Conservation (phyloP, 257 asterid species). For the Scutellaria baicalensis region DNA sequence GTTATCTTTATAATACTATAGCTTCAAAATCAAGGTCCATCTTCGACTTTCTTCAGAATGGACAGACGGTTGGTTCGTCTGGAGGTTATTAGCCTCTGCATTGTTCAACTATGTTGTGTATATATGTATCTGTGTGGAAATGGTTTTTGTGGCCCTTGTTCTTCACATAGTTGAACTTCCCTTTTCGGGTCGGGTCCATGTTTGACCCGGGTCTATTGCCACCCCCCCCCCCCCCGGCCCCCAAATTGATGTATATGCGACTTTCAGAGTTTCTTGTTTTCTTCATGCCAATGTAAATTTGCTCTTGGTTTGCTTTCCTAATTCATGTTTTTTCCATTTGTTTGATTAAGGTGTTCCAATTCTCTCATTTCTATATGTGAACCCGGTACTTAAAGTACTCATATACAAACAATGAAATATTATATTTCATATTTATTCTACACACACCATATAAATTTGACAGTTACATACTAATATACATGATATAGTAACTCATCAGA, state of each 20-base stretch:
- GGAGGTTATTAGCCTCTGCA: not conserved
- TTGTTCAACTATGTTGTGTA: not conserved
- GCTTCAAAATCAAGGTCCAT: not conserved
- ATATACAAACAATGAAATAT: too few species aligned
- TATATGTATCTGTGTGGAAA: not conserved
- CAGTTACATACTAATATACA: too few species aligned
- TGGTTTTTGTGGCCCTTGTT: not conserved
- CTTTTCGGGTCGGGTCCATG: not conserved
- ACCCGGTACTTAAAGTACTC: too few species aligned
- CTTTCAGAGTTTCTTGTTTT: not conserved
- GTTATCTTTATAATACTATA: not conserved
- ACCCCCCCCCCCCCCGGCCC: too few species aligned
- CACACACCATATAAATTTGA: too few species aligned
- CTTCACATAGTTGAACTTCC: not conserved
- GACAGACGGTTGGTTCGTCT: not conserved
- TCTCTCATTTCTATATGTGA: too few species aligned
- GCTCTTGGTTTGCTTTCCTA: not conserved
- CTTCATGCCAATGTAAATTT: not conserved
- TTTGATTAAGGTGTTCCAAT: not conserved
- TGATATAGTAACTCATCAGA: too few species aligned
- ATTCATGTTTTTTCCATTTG: not conserved
- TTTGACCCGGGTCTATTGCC: not conserved
- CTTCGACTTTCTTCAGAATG: not conserved
- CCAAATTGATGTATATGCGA: not conserved
- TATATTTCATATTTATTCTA: too few species aligned